phyloP scores from a whole-genome alignment of 2,329 filamentous ascomycete species.

The Penicillium thymicola region DNA sequence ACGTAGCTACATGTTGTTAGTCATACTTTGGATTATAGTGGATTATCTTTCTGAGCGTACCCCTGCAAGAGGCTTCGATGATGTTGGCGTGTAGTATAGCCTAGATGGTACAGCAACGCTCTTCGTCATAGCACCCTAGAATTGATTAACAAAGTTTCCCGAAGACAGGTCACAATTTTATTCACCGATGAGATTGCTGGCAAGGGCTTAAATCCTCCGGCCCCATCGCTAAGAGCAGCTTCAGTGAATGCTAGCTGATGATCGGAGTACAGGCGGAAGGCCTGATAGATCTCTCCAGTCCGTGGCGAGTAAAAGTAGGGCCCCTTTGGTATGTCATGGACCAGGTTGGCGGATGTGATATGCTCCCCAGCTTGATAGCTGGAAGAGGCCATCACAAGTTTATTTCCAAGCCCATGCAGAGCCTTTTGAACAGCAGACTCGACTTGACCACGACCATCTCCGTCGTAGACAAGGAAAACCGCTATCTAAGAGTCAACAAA shows the following conservation, averaged over 20 bases:
- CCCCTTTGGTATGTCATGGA: constrained; percentile 39
- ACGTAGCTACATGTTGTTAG: constrained; percentile 30
- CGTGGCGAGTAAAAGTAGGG: constrained; percentile 50
- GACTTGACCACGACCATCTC: neutral
- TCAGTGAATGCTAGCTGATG: constrained; percentile 51
- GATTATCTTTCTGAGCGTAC: constrained; percentile 28
- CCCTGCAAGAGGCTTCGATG: constrained; percentile 57
- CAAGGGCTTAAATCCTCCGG: constrained; percentile 16
- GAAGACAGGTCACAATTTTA: neutral
- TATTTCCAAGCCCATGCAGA: neutral
- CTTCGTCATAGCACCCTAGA: constrained; percentile 28
- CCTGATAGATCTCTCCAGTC: constrained; percentile 47
- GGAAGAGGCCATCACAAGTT: constrained; percentile 1
- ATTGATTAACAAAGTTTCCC: neutral
- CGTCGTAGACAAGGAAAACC: constrained; percentile 4
- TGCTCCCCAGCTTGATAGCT: neutral
- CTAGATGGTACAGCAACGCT: constrained; percentile 58
- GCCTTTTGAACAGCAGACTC: neutral
- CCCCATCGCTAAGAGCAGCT: constrained; percentile 35
- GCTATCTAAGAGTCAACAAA: neutral
- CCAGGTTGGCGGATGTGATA: neutral
- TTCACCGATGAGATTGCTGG: constrained; percentile 11
- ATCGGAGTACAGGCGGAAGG: constrained; percentile 52
- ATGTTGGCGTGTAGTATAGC: constrained; percentile 55
- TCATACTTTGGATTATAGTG: neutral